These are phyloP conservation scores for Erodium texanum DNA, from an alignment of 441 rosid genomes.

Conservation along the genomic window DNA sequence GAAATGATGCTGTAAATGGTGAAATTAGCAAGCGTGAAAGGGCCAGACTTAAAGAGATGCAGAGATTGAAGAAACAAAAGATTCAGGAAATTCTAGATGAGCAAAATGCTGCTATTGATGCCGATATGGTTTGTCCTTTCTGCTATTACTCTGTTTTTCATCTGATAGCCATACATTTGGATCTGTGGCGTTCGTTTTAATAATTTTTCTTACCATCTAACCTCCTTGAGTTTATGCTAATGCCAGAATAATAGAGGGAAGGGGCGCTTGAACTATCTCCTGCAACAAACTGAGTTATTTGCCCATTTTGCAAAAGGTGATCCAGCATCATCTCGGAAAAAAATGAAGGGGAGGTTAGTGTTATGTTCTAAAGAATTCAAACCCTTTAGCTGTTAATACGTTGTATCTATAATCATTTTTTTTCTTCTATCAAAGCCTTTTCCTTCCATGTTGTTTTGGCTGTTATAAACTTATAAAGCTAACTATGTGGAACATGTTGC, in stretches of 20 bases:
- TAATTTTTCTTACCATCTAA: neutral
- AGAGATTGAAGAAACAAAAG: conserved; percentile 76
- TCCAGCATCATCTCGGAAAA: conserved; percentile 63
- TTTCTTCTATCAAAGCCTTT: neutral
- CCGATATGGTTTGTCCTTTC: conserved; percentile 60
- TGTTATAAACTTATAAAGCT: neutral
- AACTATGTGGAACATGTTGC: neutral
- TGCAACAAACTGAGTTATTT: conserved; percentile 96
- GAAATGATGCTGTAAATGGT: conserved; percentile 25
- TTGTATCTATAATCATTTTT: conserved; percentile 2
- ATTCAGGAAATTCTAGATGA: conserved; percentile 82
- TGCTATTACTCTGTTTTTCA: neutral
- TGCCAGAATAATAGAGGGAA: conserved; percentile 74
- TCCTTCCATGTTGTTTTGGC: neutral
- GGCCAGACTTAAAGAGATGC: conserved; percentile 80
- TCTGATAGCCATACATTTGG: neutral
- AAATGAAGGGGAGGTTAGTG: conserved; percentile 75
- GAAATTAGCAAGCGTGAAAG: conserved; percentile 80
- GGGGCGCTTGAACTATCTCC: conserved; percentile 82
- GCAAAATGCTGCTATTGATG: conserved; percentile 90
- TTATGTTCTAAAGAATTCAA: neutral
- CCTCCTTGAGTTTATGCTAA: conserved; percentile 10
- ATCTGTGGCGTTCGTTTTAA: neutral
- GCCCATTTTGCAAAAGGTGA: conserved; percentile 93
- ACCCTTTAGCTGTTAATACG: neutral